Evolutionary conservation across 2,329 filamentous ascomycete genomes (phyloP).

Genomic region (Fonsecaea pedrosoi): DNA sequence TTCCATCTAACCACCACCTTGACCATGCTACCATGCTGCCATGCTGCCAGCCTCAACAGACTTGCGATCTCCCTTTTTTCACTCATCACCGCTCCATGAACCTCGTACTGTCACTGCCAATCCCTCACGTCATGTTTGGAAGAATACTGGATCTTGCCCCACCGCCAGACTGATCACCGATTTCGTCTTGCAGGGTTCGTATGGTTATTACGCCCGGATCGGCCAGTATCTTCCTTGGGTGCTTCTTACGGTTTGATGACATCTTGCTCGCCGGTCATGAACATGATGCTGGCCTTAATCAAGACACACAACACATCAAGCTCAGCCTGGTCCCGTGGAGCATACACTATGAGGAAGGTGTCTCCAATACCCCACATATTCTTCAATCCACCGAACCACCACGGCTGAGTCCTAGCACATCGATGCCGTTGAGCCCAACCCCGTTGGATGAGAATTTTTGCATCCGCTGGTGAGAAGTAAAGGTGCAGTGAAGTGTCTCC

Average conservation of each 20-base stretch:
- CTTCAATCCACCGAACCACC: conserved; percentile 62
- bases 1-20: background rate
- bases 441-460: conserved; percentile 71
- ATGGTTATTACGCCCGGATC: background rate
- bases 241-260: conserved; percentile 22
- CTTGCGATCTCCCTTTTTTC: background rate
- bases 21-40: too few species aligned
- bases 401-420: conserved; percentile 62
- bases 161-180: background rate
- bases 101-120: background rate
- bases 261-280: conserved; percentile 31
- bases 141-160: background rate
- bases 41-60: background rate
- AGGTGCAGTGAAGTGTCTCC: conserved; percentile 79
- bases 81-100: background rate
- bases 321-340: conserved; percentile 73
- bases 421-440: conserved; percentile 80
- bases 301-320: conserved; percentile 61
- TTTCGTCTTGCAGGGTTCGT: background rate
- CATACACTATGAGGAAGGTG: conserved; percentile 73
- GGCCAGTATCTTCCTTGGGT: background rate
- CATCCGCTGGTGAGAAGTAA: conserved; percentile 80
- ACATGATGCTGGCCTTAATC: conserved; percentile 33
- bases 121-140: background rate
- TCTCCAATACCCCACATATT: conserved; percentile 31